Base-by-base conservation (phyloP, 2,329 filamentous ascomycete species). In the Albophoma yamanashiensis region DNA sequence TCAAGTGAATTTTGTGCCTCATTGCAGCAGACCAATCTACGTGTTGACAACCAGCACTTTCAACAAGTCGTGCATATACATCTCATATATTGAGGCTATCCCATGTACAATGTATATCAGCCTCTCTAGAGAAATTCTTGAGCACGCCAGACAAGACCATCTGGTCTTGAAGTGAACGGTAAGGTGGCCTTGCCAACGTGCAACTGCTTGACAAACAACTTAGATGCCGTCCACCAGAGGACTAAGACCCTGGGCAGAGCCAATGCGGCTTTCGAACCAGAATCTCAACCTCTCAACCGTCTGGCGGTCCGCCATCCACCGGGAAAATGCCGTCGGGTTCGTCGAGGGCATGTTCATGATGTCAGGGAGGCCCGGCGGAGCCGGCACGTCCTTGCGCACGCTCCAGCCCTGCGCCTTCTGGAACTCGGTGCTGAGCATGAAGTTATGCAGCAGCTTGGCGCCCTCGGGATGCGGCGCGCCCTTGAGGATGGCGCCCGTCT, bases 401-500 rank as follows among this genome's bases (percentile, higher is more conserved):
- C 71, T 72, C 75, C 74, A 67, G 4, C 69, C 69, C 4, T 58
- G 61, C 0, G 60, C 55, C 9, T 65, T 58, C 65, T 80, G 76
- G 55, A 63, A 73, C 59, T 78, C 78, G 1, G 68, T 60, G 59
- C 72, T 77, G 14, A 82, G 66, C 7, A 82, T 61, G 64, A 68
- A 82, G 65, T 73, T 78, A 64, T 78, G 73, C 11, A 82, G 72
- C 34, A 82, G 68, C 69, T 81, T 82, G 36, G 80, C 78, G 39
- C 74, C 74, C 66, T 82, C 79, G 0, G 78, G 77, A 57, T 79
- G 78, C 0, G 77, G 77, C 0, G 80, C 78, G 38, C 78, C 69
- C 58, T 75, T 76, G 38, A 79, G 69, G 60, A 83, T 83, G 1
- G 73, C 81, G 1, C 69, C 78, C 0, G 67, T 73, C 63, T 83